Conservation (phyloP, 2,329 filamentous ascomycete genomes). For the Chlorencoelia australis region DNA sequence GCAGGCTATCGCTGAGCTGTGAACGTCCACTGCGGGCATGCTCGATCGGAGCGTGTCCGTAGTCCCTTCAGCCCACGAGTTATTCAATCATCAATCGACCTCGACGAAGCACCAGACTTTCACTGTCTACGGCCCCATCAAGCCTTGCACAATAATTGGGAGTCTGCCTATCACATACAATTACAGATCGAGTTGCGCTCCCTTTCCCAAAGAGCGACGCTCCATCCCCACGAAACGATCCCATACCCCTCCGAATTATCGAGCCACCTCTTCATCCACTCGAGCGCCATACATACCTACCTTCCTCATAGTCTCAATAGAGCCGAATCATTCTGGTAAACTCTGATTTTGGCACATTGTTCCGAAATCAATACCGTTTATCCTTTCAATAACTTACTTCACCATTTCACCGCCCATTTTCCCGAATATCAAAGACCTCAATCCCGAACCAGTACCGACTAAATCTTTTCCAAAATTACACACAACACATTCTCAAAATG, state of each 20-base stretch:
- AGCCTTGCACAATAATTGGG: slow-evolving; percentile 7
- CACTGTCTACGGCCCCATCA: slow-evolving; percentile 20
- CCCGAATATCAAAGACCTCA: slow-evolving; percentile 1
- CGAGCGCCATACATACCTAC: background rate
- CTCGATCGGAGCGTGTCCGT: slow-evolving; percentile 47
- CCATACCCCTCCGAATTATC: slow-evolving; percentile 4
- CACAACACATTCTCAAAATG: slow-evolving; percentile 16
- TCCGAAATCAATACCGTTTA: background rate
- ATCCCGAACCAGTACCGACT: slow-evolving; percentile 2
- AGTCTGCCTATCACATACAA: slow-evolving; percentile 29
- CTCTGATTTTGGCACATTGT: background rate
- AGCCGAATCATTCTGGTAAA: background rate
- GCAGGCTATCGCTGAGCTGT: slow-evolving; percentile 82
- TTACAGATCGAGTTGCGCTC: slow-evolving; percentile 21
- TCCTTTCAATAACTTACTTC: background rate
- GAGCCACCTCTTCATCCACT: slow-evolving; percentile 6
- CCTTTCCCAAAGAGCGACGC: slow-evolving; percentile 14
- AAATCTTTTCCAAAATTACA: slow-evolving; percentile 2
- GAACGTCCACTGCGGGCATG: slow-evolving; percentile 74
- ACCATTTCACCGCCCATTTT: slow-evolving; percentile 15
- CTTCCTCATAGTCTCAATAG: background rate
- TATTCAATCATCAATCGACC: slow-evolving; percentile 51
- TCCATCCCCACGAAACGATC: slow-evolving; percentile 15
- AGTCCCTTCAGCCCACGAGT: slow-evolving; percentile 81
- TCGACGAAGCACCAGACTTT: slow-evolving; percentile 61